phyloP scores from a whole-genome alignment of 169 alveolate species.

The Plasmodium vivax region DNA sequence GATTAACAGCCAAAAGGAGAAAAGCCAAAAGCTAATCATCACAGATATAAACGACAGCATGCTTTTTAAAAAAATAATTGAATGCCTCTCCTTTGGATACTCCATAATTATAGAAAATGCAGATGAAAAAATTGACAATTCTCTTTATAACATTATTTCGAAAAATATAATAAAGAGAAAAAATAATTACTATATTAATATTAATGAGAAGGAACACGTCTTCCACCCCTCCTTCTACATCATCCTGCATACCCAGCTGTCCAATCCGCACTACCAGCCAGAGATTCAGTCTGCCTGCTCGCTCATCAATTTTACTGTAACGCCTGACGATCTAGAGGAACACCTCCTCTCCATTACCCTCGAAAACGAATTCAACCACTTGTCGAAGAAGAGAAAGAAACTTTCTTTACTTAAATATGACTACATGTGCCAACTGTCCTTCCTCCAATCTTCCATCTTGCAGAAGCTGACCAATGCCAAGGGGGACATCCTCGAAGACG shows the following conservation, averaged over 20 bases:
- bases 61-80: constrained; percentile 86
- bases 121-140: constrained; percentile 95
- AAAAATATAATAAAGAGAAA: constrained; percentile 93
- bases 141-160: constrained; percentile 93
- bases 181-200: constrained; percentile 87
- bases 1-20: constrained; percentile 92
- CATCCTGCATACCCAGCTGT: constrained; percentile 93
- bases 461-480: constrained; percentile 92
- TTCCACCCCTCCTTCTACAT: constrained; percentile 90
- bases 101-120: constrained; percentile 95
- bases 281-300: constrained; percentile 96
- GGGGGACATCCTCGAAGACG: constrained; percentile 95
- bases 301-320: constrained; percentile 95
- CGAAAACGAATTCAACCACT: constrained; percentile 94
- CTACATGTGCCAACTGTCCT: constrained; percentile 93
- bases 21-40: constrained; percentile 87
- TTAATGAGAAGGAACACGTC: constrained; percentile 93
- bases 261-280: constrained; percentile 97
- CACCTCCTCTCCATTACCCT: constrained; percentile 94
- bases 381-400: constrained; percentile 91
- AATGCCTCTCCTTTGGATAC: constrained; percentile 90
- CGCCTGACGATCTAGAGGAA: constrained; percentile 94
- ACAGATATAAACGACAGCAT: constrained; percentile 83
- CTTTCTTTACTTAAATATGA: constrained; percentile 95
- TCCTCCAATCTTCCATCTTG: constrained; percentile 92